These are phyloP conservation scores for Citrus hindsii DNA, from an alignment of 345 rosid genomes.

Conservation along the genomic window DNA sequence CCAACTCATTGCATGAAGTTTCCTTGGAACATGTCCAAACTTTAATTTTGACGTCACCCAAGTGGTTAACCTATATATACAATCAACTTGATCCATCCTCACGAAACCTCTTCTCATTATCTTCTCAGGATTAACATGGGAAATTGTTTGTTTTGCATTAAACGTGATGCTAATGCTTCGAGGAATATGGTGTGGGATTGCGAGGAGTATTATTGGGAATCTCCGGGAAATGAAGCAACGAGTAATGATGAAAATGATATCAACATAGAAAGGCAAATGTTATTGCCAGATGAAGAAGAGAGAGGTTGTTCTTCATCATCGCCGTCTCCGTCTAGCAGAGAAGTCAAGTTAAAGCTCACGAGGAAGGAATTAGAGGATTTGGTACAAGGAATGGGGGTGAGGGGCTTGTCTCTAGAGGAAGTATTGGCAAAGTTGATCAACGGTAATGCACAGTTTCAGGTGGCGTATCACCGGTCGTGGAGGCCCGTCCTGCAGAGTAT, in stretches of 20 bases:
- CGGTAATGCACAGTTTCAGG: neutral
- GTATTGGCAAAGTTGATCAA: constrained; percentile 23
- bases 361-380: constrained; percentile 64
- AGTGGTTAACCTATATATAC: neutral
- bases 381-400: constrained; percentile 33
- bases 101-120: constrained; percentile 10
- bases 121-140: constrained; percentile 32
- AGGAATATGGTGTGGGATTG: constrained; percentile 24
- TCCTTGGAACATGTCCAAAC: neutral
- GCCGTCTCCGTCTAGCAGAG: constrained; percentile 11
- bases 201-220: constrained; percentile 34
- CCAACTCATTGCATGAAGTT: neutral
- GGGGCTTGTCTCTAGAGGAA: constrained; percentile 42
- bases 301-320: constrained; percentile 7
- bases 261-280: constrained; percentile 14
- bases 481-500: constrained; percentile 65
- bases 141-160: constrained; percentile 25
- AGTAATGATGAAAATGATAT: neutral
- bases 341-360: constrained; percentile 69
- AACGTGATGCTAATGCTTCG: constrained; percentile 8
- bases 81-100: neutral
- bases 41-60: too few relatives aligned
- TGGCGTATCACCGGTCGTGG: constrained; percentile 44
- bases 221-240: neutral
- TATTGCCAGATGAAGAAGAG: neutral